These are phyloP conservation scores for Royoungia palumana DNA, from an alignment of 768 basidiomycete species.

Conservation along the genomic window DNA sequence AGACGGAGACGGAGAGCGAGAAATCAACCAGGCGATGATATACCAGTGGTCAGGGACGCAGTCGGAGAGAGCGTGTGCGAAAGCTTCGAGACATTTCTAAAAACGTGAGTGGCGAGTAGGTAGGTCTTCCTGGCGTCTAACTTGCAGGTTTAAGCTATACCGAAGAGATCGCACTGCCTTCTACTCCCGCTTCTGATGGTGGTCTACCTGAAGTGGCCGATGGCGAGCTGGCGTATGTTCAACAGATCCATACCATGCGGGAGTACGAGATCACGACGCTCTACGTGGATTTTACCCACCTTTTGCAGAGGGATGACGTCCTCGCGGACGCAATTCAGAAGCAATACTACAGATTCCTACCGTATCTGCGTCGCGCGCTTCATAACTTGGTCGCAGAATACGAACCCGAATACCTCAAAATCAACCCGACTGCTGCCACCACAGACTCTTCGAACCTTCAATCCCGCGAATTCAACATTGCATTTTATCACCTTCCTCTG, in stretches of 20 bases:
- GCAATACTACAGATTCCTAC: slow-evolving; percentile 96
- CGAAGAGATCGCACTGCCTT: slow-evolving; percentile 71
- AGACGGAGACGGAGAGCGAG: slow-evolving; percentile 46
- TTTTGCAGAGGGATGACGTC: slow-evolving; percentile 86
- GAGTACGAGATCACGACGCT: slow-evolving; percentile 93
- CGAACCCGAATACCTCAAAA: slow-evolving; percentile 92
- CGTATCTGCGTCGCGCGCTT: slow-evolving; percentile 88
- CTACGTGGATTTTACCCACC: slow-evolving; percentile 92
- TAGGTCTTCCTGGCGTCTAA: not conserved
- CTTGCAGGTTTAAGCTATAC: slow-evolving; percentile 61
- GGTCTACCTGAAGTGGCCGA: slow-evolving; percentile 51
- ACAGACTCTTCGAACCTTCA: slow-evolving; percentile 85
- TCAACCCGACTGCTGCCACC: slow-evolving; percentile 85
- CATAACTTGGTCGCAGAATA: slow-evolving; percentile 85
- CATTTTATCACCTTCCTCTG: slow-evolving; percentile 92
- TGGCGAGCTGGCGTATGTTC: slow-evolving; percentile 76
- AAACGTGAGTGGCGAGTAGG: slow-evolving; percentile 58
- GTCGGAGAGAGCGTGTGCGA: slow-evolving; percentile 95
- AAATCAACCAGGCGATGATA: slow-evolving; percentile 52
- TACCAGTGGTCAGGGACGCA: slow-evolving; percentile 87
- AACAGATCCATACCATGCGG: slow-evolving; percentile 93
- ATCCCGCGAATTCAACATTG: slow-evolving; percentile 91
- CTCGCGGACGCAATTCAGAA: slow-evolving; percentile 91
- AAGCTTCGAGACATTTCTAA: slow-evolving; percentile 87
- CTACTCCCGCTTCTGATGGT: slow-evolving; percentile 77